Base-by-base conservation (phyloP, 108 stramenopile genomes). In the Skeletonema marinoi region DNA sequence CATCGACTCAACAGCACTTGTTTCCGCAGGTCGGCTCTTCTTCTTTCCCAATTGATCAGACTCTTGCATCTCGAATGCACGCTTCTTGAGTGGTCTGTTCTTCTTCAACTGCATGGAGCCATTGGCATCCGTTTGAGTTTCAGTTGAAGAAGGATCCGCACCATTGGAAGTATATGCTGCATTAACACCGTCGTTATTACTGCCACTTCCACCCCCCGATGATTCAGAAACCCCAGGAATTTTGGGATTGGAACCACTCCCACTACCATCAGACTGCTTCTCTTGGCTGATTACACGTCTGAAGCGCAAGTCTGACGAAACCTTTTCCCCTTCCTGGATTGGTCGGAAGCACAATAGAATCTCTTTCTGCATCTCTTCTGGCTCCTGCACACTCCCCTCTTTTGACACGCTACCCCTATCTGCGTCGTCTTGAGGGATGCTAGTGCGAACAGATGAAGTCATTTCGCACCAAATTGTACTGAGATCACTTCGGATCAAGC, bases 401-500 rank as follows among this genome's bases (percentile, higher is more conserved):
- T 61, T 80, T 5, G 79, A 33, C 3, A 73, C 46, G 14, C 59
- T 51, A 46, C 25, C 56, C 62, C 60, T 58, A 41, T 65, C 70
- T 32, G 86, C 88, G n/a, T 87, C 87, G 17, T 92, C 90, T 14
- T 83, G 74, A 19, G 36, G 35, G 6, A 71, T 59, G 30, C 88
- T 66, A 16, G 89, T 90, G 48, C 90, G 68, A 19, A 95, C 89
- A 3, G 92, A 92, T 51, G 92, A 92, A 10, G 92, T 96, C 12
- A 92, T 86, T 72, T 96, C 94, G 58, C 94, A 96, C 91, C 94
- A 93, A 16, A 96, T 78, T 11, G 92, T 92, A 30, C 86, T 93
- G 25, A 92, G 73, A 71, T 96, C 94, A 60, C 83, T 67, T 32
- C 92, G 75, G 38, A 96, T 92, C 29, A 96, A 70, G 62, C 91